Conservation (phyloP, 2,329 filamentous ascomycete species). For the Neofusicoccum laricinum region DNA sequence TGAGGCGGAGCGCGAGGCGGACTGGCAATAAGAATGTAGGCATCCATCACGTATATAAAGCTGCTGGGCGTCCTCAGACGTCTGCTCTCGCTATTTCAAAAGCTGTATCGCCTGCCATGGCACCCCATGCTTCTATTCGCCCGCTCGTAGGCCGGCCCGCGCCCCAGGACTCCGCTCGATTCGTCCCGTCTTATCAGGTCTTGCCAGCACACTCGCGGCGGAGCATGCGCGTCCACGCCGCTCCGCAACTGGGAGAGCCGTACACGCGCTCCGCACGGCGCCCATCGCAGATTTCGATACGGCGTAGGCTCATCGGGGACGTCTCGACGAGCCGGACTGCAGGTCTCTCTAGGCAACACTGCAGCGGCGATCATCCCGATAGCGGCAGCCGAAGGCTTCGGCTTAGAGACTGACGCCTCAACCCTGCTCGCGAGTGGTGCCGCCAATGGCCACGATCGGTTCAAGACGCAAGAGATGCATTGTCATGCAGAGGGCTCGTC, state of each 20-base stretch:
- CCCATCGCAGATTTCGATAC: not conserved
- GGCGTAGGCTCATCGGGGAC: not conserved
- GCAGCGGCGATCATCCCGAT: constrained; percentile 8
- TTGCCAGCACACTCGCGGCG: constrained; percentile 3
- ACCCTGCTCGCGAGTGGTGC: not conserved
- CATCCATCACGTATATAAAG: constrained; percentile 12
- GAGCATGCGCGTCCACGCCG: not conserved
- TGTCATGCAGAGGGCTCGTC: constrained; percentile 6
- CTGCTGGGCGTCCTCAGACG: constrained; percentile 6
- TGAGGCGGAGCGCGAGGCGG: constrained; percentile 15
- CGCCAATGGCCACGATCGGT: constrained; percentile 2
- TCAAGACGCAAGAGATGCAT: constrained; percentile 10
- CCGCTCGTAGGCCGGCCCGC: not conserved
- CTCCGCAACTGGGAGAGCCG: constrained; percentile 2
- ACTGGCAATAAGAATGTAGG: not conserved
- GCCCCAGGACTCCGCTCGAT: not conserved
- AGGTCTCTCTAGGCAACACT: constrained; percentile 6
- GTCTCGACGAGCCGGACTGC: not conserved
- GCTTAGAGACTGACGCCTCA: not conserved
- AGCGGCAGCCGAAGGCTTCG: not conserved
- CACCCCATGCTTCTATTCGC: not conserved
- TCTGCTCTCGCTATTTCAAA: not conserved
- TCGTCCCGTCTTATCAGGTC: constrained; percentile 9
- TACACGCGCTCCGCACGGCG: not conserved
- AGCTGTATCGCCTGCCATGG: not conserved